phyloP scores from a whole-genome alignment of 2,329 filamentous ascomycete genomes.

The Fusarium tricinctum region DNA sequence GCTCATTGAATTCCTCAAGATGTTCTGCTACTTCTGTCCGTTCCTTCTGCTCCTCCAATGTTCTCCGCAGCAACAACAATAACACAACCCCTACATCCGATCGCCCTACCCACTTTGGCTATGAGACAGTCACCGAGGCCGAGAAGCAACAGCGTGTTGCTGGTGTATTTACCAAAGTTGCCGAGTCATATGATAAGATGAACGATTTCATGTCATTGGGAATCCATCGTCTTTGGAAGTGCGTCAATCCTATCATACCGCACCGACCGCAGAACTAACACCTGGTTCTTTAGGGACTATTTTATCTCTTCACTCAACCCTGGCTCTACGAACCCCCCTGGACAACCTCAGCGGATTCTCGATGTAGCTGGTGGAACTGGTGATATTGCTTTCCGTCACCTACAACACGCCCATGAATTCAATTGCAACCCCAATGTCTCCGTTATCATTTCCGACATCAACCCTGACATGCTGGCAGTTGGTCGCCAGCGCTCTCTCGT shows the following conservation, averaged over 20 bases:
- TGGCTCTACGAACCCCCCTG: slow-evolving; percentile 67
- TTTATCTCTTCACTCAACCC: slow-evolving; percentile 94
- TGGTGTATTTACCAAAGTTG: slow-evolving; percentile 94
- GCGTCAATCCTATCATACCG: slow-evolving; percentile 45
- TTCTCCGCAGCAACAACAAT: slow-evolving; percentile 49
- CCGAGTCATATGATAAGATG: slow-evolving; percentile 96
- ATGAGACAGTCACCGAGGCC: slow-evolving; percentile 83
- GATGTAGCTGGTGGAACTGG: slow-evolving; percentile 98
- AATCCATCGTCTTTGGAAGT: slow-evolving; percentile 96
- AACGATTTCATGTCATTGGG: slow-evolving; percentile 99
- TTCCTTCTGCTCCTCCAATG: slow-evolving; percentile 50
- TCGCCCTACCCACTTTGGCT: slow-evolving; percentile 89
- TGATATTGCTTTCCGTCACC: slow-evolving; percentile 96
- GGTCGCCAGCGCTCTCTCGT: slow-evolving; percentile 81
- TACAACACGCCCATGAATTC: slow-evolving; percentile 90
- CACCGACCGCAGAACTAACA: slow-evolving; percentile 22
- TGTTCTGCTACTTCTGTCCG: slow-evolving; percentile 40
- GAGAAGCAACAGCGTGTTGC: slow-evolving; percentile 82
- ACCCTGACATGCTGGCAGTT: slow-evolving; percentile 92
- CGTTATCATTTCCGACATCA: slow-evolving; percentile 96
- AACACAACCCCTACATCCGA: slow-evolving; percentile 54
- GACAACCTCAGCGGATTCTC: slow-evolving; percentile 78
- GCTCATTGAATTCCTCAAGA: slow-evolving; percentile 41
- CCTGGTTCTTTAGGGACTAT: slow-evolving; percentile 72
- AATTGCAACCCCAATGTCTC: slow-evolving; percentile 79